phyloP scores from a whole-genome alignment of 768 basidiomycete genomes.

The Zangia roseola region DNA sequence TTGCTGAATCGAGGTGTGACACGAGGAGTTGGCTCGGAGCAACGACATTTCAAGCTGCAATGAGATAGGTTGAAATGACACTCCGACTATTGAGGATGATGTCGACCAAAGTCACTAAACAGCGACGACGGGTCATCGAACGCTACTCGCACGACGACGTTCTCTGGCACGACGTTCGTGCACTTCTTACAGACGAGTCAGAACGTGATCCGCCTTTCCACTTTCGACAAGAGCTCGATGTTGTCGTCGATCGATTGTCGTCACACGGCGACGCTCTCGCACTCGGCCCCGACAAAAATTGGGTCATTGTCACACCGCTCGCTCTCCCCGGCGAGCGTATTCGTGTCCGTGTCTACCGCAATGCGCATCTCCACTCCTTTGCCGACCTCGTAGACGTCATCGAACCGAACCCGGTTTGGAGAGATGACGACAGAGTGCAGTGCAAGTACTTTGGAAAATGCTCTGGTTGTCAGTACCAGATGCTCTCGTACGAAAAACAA shows the following conservation, averaged over 20 bases:
- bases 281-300: conserved; percentile 52
- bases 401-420: conserved; percentile 56
- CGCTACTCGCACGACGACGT: conserved; percentile 74
- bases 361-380: conserved; percentile 67
- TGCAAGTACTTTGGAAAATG: conserved; percentile 91
- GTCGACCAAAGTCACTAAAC: neutral
- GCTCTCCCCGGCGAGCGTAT: conserved; percentile 82
- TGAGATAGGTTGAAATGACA: neutral
- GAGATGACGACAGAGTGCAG: conserved; percentile 62
- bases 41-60: no score
- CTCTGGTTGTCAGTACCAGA: conserved; percentile 95
- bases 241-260: conserved; percentile 63
- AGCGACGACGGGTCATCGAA: conserved; percentile 34
- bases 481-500: conserved; percentile 86
- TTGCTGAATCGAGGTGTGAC: no score
- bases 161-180: conserved; percentile 65
- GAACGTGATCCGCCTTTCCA: conserved; percentile 51
- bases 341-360: conserved; percentile 67
- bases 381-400: conserved; percentile 73
- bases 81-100: neutral
- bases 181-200: conserved; percentile 52
- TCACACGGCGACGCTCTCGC: conserved; percentile 68
- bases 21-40: no score
- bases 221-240: conserved; percentile 59
- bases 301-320: conserved; percentile 85